Conservation (phyloP, 2,329 filamentous ascomycete genomes). For the Lasiodiplodia theobromae region DNA sequence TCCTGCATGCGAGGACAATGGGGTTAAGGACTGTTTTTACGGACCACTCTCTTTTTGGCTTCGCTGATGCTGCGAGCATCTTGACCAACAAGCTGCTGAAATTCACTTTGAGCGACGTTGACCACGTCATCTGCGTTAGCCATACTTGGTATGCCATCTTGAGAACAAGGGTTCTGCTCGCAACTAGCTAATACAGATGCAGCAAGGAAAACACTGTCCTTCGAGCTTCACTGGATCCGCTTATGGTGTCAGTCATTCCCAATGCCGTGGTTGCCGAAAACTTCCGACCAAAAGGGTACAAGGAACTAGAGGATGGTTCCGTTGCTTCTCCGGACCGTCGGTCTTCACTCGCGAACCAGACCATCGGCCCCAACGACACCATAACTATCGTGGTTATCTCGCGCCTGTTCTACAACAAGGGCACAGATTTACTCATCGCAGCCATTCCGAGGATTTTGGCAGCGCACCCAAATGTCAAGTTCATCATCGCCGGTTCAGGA, state of each 20-base stretch:
- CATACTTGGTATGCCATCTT: conserved; percentile 80
- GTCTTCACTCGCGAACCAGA: conserved; percentile 59
- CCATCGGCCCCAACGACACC: conserved; percentile 80
- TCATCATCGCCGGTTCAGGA: conserved; percentile 94
- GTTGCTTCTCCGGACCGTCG: conserved; percentile 31
- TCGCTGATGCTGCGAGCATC: conserved; percentile 94
- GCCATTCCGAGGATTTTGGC: conserved; percentile 92
- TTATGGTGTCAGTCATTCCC: conserved; percentile 97
- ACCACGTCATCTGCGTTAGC: conserved; percentile 97
- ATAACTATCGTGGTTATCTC: conserved; percentile 98
- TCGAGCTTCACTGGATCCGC: conserved; percentile 88
- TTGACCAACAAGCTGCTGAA: conserved; percentile 97
- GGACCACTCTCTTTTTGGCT: conserved; percentile 96
- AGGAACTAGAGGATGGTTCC: conserved; percentile 33
- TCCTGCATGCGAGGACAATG: conserved; percentile 95
- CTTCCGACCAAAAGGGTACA: conserved; percentile 74
- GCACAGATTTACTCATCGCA: conserved; percentile 94
- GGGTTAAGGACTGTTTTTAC: conserved; percentile 95
- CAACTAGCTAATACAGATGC: background rate
- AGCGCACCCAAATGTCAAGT: conserved; percentile 89
- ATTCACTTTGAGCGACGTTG: conserved; percentile 93
- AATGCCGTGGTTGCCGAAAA: conserved; percentile 98
- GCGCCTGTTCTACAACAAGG: conserved; percentile 98
- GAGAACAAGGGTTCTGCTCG: background rate
- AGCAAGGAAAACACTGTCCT: conserved; percentile 99